These are phyloP conservation scores for Rhodotorula toruloides DNA, from an alignment of 768 basidiomycete genomes.

Conservation along the genomic window DNA sequence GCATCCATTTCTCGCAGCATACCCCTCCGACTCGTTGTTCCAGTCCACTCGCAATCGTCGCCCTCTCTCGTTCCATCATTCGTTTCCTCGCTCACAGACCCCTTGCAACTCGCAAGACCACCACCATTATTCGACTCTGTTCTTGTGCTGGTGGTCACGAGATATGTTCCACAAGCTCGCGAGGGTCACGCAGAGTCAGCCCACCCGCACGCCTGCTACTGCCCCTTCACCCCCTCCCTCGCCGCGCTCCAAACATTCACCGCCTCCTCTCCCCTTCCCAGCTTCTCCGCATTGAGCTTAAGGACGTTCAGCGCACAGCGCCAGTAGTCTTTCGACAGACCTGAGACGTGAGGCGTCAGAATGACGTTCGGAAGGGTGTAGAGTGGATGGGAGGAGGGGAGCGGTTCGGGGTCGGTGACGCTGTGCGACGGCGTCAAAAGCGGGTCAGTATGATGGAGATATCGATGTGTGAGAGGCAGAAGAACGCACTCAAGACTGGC, in stretches of 20 bases:
- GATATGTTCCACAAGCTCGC: no score
- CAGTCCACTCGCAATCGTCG: not conserved
- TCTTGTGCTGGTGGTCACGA: no score
- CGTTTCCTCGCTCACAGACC: not conserved
- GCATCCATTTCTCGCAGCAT: not conserved
- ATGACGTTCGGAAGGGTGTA: conserved; percentile 5
- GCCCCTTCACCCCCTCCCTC: not conserved
- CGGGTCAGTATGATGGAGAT: not conserved
- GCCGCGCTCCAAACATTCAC: not conserved
- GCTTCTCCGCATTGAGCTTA: not conserved
- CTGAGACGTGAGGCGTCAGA: not conserved
- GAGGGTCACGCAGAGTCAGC: no score
- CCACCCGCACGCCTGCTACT: no score
- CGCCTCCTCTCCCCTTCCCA: not conserved
- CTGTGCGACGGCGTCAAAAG: no score
- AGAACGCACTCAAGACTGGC: not conserved
- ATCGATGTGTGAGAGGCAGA: not conserved
- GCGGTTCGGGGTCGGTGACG: conserved; percentile 2
- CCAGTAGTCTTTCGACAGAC: not conserved
- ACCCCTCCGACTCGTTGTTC: not conserved
- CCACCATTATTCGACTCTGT: no score
- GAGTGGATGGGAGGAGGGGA: not conserved
- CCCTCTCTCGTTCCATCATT: not conserved
- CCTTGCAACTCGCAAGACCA: no score
- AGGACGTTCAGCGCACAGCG: not conserved